These are phyloP conservation scores for Senna siamea DNA, from an alignment of 306 rosid genomes.

Conservation along the genomic window DNA sequence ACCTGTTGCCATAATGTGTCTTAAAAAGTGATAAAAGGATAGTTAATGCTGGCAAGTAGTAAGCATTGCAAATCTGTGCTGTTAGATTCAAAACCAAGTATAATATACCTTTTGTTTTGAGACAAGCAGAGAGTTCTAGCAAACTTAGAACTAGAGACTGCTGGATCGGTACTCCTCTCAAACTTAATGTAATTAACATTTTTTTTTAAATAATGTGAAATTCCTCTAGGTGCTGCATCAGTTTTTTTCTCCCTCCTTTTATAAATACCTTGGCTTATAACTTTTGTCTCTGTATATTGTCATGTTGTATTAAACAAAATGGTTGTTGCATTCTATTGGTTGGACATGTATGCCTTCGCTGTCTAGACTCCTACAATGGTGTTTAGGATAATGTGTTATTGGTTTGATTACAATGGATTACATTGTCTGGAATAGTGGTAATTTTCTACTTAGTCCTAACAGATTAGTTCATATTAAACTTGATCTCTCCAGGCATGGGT, in stretches of 20 bases:
- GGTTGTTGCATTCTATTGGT: not conserved
- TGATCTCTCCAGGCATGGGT: constrained; percentile 75
- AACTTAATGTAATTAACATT: not conserved
- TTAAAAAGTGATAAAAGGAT: not conserved
- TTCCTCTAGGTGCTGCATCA: not conserved
- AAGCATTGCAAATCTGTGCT: not conserved
- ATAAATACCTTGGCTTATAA: not conserved
- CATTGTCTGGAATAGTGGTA: constrained; percentile 15
- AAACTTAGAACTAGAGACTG: not conserved
- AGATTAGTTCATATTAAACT: constrained; percentile 14
- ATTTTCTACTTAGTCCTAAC: constrained; percentile 5
- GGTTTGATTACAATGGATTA: constrained; percentile 17
- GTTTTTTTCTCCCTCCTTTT: not conserved
- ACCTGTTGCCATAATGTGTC: not conserved
- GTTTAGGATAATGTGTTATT: not conserved
- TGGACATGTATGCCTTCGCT: not conserved
- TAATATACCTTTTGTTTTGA: not conserved
- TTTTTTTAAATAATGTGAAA: not conserved
- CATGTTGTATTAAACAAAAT: constrained; percentile 5
- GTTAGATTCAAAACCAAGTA: constrained; percentile 22
- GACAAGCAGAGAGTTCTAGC: not conserved
- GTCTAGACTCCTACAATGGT: not conserved
- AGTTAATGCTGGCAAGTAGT: not conserved
- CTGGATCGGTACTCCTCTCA: not conserved
- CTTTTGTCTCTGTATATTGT: not conserved